Evolutionary conservation across 169 alveolate species (phyloP).

Genomic region (Plasmodium knowlesi): DNA sequence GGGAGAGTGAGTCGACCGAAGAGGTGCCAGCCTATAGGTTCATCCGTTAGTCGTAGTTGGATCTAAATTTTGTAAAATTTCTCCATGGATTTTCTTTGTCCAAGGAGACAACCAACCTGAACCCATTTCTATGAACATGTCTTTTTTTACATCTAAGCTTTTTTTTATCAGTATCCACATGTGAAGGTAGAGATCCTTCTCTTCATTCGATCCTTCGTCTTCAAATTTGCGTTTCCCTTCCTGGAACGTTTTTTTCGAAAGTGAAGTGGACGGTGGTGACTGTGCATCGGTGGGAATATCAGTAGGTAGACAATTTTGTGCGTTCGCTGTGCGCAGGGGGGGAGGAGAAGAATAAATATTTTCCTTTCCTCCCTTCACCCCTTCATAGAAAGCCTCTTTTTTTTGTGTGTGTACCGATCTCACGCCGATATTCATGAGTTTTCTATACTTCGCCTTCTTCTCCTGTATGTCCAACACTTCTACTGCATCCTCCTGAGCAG

Average conservation of each 20-base stretch:
- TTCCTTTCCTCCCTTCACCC: background rate
- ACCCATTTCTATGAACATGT: constrained; percentile 66
- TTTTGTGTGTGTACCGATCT: constrained; percentile 19
- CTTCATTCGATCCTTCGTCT: constrained; percentile 6
- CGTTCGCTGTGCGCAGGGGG: background rate
- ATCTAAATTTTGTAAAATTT: background rate
- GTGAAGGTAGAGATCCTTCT: constrained; percentile 47
- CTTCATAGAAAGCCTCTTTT: background rate
- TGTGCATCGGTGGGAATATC: background rate
- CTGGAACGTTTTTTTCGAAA: background rate
- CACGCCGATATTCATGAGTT: background rate
- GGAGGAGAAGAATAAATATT: background rate
- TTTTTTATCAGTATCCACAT: constrained; percentile 74
- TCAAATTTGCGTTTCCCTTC: constrained; percentile 13
- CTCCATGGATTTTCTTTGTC: background rate
- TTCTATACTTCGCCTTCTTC: constrained; percentile 49
- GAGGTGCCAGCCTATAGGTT: background rate
- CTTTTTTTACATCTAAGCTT: constrained; percentile 63
- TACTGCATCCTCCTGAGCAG: background rate
- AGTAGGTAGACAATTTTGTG: background rate
- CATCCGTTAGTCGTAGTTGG: background rate
- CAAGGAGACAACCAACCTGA: constrained; percentile 23
- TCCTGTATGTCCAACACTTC: constrained; percentile 11
- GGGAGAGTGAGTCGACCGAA: background rate
- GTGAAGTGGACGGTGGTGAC: background rate